Conservation (phyloP, 2,329 filamentous ascomycete genomes). For the Myrmaecium sp. region DNA sequence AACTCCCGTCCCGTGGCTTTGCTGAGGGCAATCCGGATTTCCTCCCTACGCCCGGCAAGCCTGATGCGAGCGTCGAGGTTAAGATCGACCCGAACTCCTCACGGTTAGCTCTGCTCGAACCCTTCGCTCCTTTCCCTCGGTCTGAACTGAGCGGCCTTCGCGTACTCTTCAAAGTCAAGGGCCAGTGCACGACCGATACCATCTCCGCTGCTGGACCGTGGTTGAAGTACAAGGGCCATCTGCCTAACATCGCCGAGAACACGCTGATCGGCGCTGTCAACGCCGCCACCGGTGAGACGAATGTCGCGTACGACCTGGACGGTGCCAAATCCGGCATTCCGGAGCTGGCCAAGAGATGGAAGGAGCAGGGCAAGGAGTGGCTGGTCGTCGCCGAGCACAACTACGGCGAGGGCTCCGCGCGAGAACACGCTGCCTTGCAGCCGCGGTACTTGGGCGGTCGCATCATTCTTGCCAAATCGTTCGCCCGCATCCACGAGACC, state of each 20-base stretch:
- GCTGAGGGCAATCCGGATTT: slow-evolving; percentile 61
- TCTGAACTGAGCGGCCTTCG: slow-evolving; percentile 59
- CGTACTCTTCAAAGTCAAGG: slow-evolving; percentile 89
- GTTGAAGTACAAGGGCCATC: slow-evolving; percentile 98
- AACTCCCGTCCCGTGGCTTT: slow-evolving; percentile 57
- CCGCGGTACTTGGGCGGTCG: slow-evolving; percentile 78
- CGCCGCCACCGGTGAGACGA: slow-evolving; percentile 81
- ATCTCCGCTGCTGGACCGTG: slow-evolving; percentile 94
- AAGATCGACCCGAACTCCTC: slow-evolving; percentile 75
- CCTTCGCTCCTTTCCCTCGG: slow-evolving; percentile 69
- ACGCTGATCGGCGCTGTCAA: slow-evolving; percentile 92
- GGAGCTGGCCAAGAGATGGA: slow-evolving; percentile 74
- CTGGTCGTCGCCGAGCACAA: slow-evolving; percentile 95
- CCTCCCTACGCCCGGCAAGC: slow-evolving; percentile 52
- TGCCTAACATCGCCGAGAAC: slow-evolving; percentile 95
- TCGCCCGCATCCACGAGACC: slow-evolving; percentile 87
- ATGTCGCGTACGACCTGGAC: slow-evolving; percentile 75
- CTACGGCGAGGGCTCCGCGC: slow-evolving; percentile 80
- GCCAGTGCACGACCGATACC: slow-evolving; percentile 97
- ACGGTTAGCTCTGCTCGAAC: slow-evolving; percentile 78
- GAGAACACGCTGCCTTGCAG: slow-evolving; percentile 80
- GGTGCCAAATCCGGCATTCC: slow-evolving; percentile 64
- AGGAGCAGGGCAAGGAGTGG: slow-evolving; percentile 59
- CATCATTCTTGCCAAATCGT: slow-evolving; percentile 70
- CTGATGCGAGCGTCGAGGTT: slow-evolving; percentile 54